Percentiles rank a stretch among this genome's conserved stretches.
Conservation (phyloP, 495 filamentous ascomycete species). For the Xylaria flabelliformis region DNA sequence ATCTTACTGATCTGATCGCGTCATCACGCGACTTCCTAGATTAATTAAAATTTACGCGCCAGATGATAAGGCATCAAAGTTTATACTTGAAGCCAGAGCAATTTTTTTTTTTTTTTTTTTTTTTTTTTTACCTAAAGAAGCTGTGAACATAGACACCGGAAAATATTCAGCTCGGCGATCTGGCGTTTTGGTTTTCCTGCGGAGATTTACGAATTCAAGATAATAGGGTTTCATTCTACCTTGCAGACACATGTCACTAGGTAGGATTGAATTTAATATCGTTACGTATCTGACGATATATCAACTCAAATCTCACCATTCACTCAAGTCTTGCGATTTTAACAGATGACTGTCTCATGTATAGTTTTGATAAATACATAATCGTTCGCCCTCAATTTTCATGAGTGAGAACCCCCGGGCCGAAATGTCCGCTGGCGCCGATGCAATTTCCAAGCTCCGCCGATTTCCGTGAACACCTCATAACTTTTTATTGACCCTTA, state of each 20-base stretch:
- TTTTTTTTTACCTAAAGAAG: neutral
- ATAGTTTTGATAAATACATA: slow-evolving; percentile 24
- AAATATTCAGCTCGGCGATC: neutral
- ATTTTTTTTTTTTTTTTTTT: neutral
- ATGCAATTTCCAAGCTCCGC: slow-evolving; percentile 42
- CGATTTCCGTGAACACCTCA: slow-evolving; percentile 40
- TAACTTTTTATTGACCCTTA: slow-evolving; percentile 38
- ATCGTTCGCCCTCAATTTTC: neutral
- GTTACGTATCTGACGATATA: neutral
- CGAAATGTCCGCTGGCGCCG: slow-evolving; percentile 31
- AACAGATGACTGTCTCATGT: slow-evolving; percentile 20
- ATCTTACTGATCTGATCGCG: neutral
- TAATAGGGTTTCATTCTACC: neutral
- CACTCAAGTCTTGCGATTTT: slow-evolving; percentile 10
- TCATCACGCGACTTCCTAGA: slow-evolving; percentile 2
- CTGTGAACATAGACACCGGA: neutral
- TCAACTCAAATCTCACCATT: neutral
- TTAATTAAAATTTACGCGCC: slow-evolving; percentile 9
- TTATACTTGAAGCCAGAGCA: neutral
- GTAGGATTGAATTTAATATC: neutral
- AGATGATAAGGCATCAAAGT: neutral
- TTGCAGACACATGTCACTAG: neutral
- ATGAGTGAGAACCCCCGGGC: slow-evolving; percentile 8
- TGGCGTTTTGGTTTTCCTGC: neutral
- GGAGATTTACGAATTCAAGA: neutral